A percentile compares a stretch with the other conserved stretches of the same genome.
phyloP scores from a whole-genome alignment of 257 asterid genomes.

The Nicotiana obtusifolia region DNA sequence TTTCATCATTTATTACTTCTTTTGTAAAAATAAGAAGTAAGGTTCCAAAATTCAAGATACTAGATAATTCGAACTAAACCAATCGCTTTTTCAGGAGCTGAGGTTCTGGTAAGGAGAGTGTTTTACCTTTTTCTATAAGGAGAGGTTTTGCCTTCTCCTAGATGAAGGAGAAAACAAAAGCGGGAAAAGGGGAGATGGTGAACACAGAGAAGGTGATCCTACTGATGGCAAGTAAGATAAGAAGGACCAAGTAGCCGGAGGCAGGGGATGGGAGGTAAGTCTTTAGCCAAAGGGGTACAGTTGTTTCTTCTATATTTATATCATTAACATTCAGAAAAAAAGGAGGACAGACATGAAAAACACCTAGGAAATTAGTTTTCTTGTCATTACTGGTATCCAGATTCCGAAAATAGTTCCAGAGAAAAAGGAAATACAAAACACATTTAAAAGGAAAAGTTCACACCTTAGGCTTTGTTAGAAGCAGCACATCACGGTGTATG shows the following conservation, averaged over 20 bases:
- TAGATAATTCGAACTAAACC: not conserved
- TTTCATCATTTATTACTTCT: not conserved
- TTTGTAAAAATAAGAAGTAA: not conserved
- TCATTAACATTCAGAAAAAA: not conserved
- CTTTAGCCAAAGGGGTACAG: not conserved
- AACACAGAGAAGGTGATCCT: slow-evolving; percentile 1
- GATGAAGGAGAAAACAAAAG: not conserved
- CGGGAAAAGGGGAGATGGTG: not conserved
- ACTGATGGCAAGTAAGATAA: not conserved
- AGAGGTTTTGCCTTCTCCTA: not conserved
- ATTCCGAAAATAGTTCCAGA: not conserved
- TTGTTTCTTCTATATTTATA: not conserved
- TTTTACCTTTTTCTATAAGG: not conserved
- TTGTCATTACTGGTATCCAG: not conserved
- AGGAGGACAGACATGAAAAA: not conserved
- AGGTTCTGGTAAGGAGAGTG: not conserved
- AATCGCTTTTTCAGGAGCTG: not conserved
- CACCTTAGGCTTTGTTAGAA: slow-evolving; percentile 91
- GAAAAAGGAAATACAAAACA: not conserved
- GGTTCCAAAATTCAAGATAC: not conserved
- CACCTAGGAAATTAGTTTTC: not conserved
- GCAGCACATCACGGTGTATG: slow-evolving; percentile 92
- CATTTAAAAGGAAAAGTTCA: slow-evolving; percentile 11
- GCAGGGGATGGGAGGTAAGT: not conserved
- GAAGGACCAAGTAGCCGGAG: not conserved